Evolutionary conservation across 2,329 filamentous ascomycete genomes (phyloP).

Genomic region (Bretziella fagacearum): DNA sequence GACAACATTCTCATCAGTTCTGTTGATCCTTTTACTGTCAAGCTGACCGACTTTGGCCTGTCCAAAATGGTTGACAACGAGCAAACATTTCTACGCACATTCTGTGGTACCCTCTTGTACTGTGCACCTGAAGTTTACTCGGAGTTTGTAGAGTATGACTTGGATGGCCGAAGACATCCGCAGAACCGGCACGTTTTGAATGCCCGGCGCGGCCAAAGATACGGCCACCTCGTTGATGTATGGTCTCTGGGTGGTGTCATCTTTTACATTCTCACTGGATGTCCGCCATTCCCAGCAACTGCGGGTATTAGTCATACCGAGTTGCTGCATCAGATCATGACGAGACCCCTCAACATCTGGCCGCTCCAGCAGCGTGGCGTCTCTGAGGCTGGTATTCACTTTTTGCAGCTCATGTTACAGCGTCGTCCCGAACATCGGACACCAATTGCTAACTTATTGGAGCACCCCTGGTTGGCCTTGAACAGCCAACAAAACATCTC

Average conservation of each 20-base stretch:
- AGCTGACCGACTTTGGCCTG: slow-evolving; percentile 89
- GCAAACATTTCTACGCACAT: slow-evolving; percentile 86
- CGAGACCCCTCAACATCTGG: slow-evolving; percentile 46
- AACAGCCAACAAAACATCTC: slow-evolving; percentile 13
- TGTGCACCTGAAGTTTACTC: slow-evolving; percentile 95
- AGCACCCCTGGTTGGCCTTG: slow-evolving; percentile 55
- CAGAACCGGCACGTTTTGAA: slow-evolving; percentile 27
- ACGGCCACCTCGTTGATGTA: slow-evolving; percentile 83
- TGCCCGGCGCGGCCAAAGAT: slow-evolving; percentile 40
- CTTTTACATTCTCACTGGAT: slow-evolving; percentile 66
- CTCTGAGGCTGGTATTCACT: slow-evolving; percentile 52
- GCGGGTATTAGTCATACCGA: slow-evolving; percentile 60
- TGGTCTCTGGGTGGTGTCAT: slow-evolving; percentile 92
- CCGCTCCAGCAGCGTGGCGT: slow-evolving; percentile 43
- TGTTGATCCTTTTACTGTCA: slow-evolving; percentile 58
- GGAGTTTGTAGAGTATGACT: slow-evolving; percentile 50
- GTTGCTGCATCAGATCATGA: slow-evolving; percentile 78
- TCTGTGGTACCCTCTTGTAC: slow-evolving; percentile 89
- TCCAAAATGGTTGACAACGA: slow-evolving; percentile 87
- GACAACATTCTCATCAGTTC: slow-evolving; percentile 86
- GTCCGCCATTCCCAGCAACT: slow-evolving; percentile 65
- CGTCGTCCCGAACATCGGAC: slow-evolving; percentile 64
- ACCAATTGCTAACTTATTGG: slow-evolving; percentile 51
- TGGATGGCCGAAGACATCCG: slow-evolving; percentile 44
- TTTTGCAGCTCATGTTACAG: slow-evolving; percentile 64